Base-by-base conservation (phyloP, 1,139 yeast species). In the Diutina pseudorugosa region DNA sequence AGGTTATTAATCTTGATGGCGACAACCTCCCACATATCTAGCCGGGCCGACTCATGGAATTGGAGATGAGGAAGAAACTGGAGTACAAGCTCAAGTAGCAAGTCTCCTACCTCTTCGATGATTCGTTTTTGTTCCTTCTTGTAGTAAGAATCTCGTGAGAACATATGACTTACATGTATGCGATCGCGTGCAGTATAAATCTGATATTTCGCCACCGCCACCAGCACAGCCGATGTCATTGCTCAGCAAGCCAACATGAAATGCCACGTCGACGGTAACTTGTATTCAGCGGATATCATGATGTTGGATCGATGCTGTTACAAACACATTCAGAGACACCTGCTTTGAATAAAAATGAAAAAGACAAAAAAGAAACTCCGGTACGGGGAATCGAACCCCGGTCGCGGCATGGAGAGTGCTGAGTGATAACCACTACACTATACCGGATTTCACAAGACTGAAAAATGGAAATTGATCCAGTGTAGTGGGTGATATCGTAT, bases 1-100 rank as follows among this genome's bases (percentile, higher is more conserved):
- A n/a, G 49, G 40, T 45, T 45, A 11, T 45, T 45, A 20, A 45
- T 18, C 19, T 45, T 45, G 6, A 45, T 45, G 20, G 49, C 49
- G 23, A 45, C 49, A 4, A 45, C 23, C n/a, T 45, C 49, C 49
- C 49, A 45, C 49, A 45, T 45, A 25, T 45, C 49, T 23, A 23
- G 23, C 12, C 40, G 36, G 21, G 16, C 30, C 3, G 21, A n/a
- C 12, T 45, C 40, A 9, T 27, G 11, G 12, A 27, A 27, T 20
- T 45, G 49, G 40, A 45, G 49, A 27, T 45, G 49, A 18, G 49
- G 49, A 27, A 45, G 49, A 12, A 45, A 45, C n/a, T 45, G 49
- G 23, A 45, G 49, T 6, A 45, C 49, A 12, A 23, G 27, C 40
- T 45, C 49, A 5, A 45, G 16, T 9, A 45, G 27, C 12, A 16